Evolutionary conservation across 805 yeast species (phyloP).

Genomic region (Sugiyamaella boreocaroliniensis): DNA sequence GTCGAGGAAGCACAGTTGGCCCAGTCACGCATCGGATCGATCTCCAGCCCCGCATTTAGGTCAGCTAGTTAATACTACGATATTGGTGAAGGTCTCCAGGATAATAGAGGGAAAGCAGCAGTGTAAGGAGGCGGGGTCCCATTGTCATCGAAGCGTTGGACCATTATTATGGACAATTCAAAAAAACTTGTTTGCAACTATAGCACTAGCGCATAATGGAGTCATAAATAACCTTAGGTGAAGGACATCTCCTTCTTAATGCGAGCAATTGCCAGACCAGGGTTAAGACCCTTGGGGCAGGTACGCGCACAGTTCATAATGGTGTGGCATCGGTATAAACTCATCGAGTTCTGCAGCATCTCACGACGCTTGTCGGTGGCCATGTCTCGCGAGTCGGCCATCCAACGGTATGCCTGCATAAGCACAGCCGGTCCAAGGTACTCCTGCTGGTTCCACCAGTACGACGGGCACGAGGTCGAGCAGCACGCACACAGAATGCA

Average conservation of each 20-base stretch:
- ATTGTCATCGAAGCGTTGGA: no score
- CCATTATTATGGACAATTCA: no score
- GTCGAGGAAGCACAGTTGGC: slow-evolving; percentile 18
- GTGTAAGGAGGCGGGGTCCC: no score
- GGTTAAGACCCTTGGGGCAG: slow-evolving; percentile 98
- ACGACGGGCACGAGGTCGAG: slow-evolving; percentile 97
- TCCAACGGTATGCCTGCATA: slow-evolving; percentile 99
- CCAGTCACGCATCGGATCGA: background rate
- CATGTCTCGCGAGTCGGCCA: slow-evolving; percentile 93
- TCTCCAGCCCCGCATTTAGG: background rate
- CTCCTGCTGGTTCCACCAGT: slow-evolving; percentile 99
- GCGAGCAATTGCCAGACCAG: slow-evolving; percentile 95
- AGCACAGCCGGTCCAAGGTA: slow-evolving; percentile 97
- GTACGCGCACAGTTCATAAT: slow-evolving; percentile 98
- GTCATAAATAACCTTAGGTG: slow-evolving; percentile 26
- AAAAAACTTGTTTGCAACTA: background rate
- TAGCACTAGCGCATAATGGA: background rate
- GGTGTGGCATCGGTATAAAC: slow-evolving; percentile 97
- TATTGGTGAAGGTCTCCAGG: no score
- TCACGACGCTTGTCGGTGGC: slow-evolving; percentile 75
- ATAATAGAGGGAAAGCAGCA: no score
- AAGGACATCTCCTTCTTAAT: slow-evolving; percentile 90
- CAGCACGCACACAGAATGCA: slow-evolving; percentile 98
- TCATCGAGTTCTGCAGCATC: slow-evolving; percentile 94
- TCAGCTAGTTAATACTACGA: no score